Evolutionary conservation across 2,329 filamentous ascomycete genomes (phyloP).

Genomic region (Arthroderma uncinatum): DNA sequence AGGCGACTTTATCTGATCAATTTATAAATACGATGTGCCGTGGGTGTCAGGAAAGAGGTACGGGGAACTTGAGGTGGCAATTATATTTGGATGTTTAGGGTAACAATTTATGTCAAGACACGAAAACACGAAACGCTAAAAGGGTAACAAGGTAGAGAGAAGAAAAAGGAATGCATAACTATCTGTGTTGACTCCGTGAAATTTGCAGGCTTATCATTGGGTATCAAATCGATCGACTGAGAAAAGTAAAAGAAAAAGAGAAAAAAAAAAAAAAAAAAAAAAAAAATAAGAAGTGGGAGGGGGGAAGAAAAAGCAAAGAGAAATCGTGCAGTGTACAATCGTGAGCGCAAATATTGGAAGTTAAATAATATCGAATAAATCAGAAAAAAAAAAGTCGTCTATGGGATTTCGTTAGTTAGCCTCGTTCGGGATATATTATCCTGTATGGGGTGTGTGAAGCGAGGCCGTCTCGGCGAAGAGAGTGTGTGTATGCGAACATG

Average conservation of each 20-base stretch:
- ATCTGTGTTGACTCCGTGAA: not conserved
- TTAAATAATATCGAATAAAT: not conserved
- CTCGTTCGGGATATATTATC: not conserved
- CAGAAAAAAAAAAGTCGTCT: not conserved
- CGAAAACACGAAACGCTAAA: not conserved
- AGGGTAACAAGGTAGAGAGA: not conserved
- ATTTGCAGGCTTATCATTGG: conserved; percentile 2
- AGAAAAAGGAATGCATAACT: not conserved
- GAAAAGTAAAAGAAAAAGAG: not conserved
- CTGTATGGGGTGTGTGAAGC: not conserved
- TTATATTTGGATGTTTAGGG: not conserved
- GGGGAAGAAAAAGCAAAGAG: not conserved
- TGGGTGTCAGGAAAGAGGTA: too few species aligned
- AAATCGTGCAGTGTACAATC: too few species aligned
- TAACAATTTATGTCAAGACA: not conserved
- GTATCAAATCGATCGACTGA: not conserved
- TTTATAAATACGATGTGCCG: too few species aligned
- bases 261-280: not conserved
- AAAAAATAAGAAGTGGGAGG: not conserved
- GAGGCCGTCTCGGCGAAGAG: not conserved
- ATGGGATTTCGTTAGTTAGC: not conserved
- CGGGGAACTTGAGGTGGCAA: too few species aligned
- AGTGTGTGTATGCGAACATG: not conserved
- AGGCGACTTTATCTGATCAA: too few species aligned
- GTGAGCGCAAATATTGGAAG: not conserved